Percentiles rank a stretch among this genome's conserved stretches.
Conservation (phyloP, 208 protist species). For the Leishmania amazonensis region DNA sequence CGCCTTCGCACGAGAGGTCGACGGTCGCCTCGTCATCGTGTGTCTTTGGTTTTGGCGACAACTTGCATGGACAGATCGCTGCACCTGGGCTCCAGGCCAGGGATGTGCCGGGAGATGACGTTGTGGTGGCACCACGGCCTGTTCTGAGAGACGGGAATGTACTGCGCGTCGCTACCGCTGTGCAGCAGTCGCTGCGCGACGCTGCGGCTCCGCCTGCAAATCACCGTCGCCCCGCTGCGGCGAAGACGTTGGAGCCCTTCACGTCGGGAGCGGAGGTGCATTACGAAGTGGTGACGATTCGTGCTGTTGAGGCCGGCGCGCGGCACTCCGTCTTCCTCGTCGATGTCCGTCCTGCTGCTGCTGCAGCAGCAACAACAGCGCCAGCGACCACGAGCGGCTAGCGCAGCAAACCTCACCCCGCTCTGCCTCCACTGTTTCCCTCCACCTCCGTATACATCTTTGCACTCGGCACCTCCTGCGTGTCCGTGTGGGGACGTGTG, state of each 20-base stretch:
- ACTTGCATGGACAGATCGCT: conserved; percentile 79
- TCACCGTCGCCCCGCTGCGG: neutral
- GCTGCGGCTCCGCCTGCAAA: conserved; percentile 2
- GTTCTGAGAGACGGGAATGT: conserved; percentile 45
- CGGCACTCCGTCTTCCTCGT: conserved; percentile 79
- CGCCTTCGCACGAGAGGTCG: neutral
- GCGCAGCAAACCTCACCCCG: neutral
- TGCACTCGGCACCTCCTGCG: neutral
- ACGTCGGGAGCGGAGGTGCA: neutral
- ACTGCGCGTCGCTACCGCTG: conserved; percentile 21
- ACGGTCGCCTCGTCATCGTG: neutral
- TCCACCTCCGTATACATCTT: neutral
- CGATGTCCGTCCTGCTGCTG: conserved; percentile 30
- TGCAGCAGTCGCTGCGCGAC: conserved; percentile 1
- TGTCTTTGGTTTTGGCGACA: conserved; percentile 82
- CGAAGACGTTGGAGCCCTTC: neutral
- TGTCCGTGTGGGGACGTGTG: neutral
- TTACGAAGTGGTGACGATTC: conserved; percentile 46
- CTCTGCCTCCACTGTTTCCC: neutral
- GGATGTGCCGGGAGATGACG: neutral
- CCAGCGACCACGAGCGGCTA: neutral
- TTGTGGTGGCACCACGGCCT: conserved; percentile 17
- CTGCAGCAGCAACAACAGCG: neutral
- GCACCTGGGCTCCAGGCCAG: neutral
- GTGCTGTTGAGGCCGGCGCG: conserved; percentile 48